phyloP scores from a whole-genome alignment of 176 grass and related monocot genomes.

The Eragrostis curvula region DNA sequence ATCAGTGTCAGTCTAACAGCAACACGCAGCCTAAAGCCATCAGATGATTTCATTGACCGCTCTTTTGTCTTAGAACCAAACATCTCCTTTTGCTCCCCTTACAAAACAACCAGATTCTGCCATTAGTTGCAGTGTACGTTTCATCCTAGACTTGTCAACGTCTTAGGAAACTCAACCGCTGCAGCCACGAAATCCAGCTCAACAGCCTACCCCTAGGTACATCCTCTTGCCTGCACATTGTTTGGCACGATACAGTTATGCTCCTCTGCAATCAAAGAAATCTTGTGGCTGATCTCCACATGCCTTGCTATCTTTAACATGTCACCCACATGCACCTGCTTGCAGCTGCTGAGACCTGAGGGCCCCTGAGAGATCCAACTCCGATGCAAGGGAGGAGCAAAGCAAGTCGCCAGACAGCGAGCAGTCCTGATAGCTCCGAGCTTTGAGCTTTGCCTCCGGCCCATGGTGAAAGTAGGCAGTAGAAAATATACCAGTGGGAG shows the following conservation, averaged over 20 bases:
- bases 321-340: slow-evolving; percentile 54
- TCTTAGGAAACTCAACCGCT: neutral
- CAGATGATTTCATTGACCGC: slow-evolving; percentile 37
- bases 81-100: neutral
- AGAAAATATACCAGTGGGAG: slow-evolving; percentile 32
- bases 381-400: neutral
- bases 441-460: slow-evolving; percentile 17
- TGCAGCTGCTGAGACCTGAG: slow-evolving; percentile 40
- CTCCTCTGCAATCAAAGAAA: slow-evolving; percentile 31
- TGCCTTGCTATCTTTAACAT: slow-evolving; percentile 37
- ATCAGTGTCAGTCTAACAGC: neutral
- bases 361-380: slow-evolving; percentile 6
- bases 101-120: slow-evolving; percentile 29
- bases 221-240: slow-evolving; percentile 31
- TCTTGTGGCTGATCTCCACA: slow-evolving; percentile 43
- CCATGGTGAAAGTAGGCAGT: slow-evolving; percentile 21
- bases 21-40: slow-evolving; percentile 3
- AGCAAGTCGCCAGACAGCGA: neutral
- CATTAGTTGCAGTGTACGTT: slow-evolving; percentile 8
- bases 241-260: slow-evolving; percentile 35
- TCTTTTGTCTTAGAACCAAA: no score
- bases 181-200: slow-evolving; percentile 12
- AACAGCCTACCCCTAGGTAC: neutral
- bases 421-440: neutral
- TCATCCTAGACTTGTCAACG: neutral